Evolutionary conservation across 1,284 basidiomycete species (phyloP).

Genomic region (Cystobasidium slooffiae): DNA sequence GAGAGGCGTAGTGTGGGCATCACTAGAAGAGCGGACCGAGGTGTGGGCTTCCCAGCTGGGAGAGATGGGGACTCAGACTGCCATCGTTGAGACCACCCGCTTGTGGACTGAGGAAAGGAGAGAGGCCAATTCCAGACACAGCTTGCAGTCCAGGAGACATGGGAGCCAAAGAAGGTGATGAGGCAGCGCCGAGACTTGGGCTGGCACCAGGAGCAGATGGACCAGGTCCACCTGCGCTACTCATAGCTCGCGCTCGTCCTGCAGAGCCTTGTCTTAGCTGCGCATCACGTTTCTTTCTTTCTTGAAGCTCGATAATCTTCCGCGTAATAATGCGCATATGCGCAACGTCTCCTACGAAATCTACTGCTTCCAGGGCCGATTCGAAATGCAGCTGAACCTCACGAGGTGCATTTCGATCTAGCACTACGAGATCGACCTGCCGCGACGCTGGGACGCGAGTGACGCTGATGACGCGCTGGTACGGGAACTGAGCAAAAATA

Average conservation of each 20-base stretch:
- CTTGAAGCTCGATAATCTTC: neutral
- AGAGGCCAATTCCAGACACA: neutral
- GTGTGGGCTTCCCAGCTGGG: constrained; percentile 8
- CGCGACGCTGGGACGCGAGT: neutral
- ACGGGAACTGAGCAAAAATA: constrained; percentile 1
- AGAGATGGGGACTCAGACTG: constrained; percentile 13
- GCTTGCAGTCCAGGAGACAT: neutral
- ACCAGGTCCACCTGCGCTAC: neutral
- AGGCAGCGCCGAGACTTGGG: neutral
- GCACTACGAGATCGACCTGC: constrained; percentile 1
- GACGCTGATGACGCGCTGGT: neutral
- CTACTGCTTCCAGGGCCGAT: constrained; percentile 4
- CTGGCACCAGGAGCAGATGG: neutral
- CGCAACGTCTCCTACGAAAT: constrained; percentile 23
- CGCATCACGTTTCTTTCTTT: neutral
- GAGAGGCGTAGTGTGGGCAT: neutral
- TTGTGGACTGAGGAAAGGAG: neutral
- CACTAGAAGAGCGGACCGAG: neutral
- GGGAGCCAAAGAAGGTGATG: neutral
- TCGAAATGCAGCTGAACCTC: constrained; percentile 19
- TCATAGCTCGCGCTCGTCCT: neutral
- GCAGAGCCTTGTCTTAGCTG: neutral
- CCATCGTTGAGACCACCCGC: neutral
- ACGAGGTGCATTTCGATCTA: neutral
- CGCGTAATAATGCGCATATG: constrained; percentile 17